A percentile compares a stretch with the other conserved stretches of the same genome.
Conservation (phyloP, 1,284 basidiomycete genomes). For the Apiotrichum brassicae region DNA sequence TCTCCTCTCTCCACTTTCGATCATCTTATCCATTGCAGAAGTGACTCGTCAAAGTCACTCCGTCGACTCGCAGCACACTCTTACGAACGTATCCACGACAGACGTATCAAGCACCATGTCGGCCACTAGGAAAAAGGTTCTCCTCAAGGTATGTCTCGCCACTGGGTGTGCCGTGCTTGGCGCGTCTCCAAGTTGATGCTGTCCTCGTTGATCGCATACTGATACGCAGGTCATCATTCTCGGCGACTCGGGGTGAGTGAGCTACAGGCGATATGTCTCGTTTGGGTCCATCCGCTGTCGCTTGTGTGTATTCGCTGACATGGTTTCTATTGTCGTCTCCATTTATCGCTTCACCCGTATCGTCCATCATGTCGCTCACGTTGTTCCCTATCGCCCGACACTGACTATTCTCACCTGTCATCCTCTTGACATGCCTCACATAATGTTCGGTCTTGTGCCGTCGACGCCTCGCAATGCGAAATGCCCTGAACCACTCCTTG, state of each 20-base stretch:
- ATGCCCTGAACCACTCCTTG: neutral
- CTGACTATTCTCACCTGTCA: too few species aligned
- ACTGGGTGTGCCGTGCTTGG: neutral
- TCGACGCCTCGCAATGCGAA: too few species aligned
- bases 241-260: slow-evolving; percentile 86
- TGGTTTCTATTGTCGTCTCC: neutral
- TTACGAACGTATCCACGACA: too few species aligned
- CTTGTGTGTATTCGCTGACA: neutral
- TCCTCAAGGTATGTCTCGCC: slow-evolving; percentile 73
- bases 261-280: neutral
- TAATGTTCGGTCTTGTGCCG: too few species aligned
- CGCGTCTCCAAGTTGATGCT: neutral
- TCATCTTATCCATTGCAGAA: neutral
- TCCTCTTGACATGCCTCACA: too few species aligned
- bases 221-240: slow-evolving; percentile 83
- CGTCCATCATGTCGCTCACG: neutral
- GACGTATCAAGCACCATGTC: slow-evolving; percentile 27
- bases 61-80: too few species aligned
- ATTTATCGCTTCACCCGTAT: neutral
- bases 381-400: neutral
- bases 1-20: too few species aligned
- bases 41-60: too few species aligned
- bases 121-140: slow-evolving; percentile 61
- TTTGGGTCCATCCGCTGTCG: neutral
- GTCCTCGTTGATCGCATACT: neutral